These are phyloP conservation scores for Trapa incisa DNA, from an alignment of 345 rosid species.

Conservation along the genomic window DNA sequence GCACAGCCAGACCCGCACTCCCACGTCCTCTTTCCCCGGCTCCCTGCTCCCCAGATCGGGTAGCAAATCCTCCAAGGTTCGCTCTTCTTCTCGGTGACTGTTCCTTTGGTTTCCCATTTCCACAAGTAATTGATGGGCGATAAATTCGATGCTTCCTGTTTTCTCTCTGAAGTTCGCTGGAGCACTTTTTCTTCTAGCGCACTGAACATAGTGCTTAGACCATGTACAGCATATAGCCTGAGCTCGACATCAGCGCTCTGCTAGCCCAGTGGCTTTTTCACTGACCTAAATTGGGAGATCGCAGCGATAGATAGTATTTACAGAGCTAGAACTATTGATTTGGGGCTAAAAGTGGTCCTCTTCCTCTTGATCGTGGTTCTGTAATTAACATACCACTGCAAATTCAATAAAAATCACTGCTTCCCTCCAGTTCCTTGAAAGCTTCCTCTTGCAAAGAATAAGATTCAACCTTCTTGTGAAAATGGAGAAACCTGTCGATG, in stretches of 20 bases:
- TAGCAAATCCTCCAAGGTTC: slow-evolving; percentile 50
- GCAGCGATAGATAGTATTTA: background rate
- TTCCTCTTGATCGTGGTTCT: background rate
- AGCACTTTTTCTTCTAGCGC: background rate
- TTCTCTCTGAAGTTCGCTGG: background rate
- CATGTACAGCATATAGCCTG: background rate
- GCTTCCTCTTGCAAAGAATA: background rate
- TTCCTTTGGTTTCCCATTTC: background rate
- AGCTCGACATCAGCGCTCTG: no score
- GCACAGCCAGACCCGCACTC: slow-evolving; percentile 31
- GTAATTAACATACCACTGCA: no score
- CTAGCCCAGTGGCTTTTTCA: no score
- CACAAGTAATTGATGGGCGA: background rate
- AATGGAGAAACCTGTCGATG: background rate
- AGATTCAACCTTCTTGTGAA: background rate
- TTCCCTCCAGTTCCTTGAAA: background rate
- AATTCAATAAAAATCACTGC: background rate
- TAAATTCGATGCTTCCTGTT: background rate
- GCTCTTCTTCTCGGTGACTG: background rate
- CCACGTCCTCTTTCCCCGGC: slow-evolving; percentile 60
- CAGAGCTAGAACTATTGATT: no score
- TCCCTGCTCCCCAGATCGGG: slow-evolving; percentile 42
- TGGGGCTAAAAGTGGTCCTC: no score
- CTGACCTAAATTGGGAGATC: no score
- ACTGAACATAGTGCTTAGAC: background rate